Percentiles rank a stretch among this genome's conserved stretches.
These are phyloP conservation scores for Epichloe sp. DNA, from an alignment of 2,329 filamentous ascomycete species.

Conservation along the genomic window DNA sequence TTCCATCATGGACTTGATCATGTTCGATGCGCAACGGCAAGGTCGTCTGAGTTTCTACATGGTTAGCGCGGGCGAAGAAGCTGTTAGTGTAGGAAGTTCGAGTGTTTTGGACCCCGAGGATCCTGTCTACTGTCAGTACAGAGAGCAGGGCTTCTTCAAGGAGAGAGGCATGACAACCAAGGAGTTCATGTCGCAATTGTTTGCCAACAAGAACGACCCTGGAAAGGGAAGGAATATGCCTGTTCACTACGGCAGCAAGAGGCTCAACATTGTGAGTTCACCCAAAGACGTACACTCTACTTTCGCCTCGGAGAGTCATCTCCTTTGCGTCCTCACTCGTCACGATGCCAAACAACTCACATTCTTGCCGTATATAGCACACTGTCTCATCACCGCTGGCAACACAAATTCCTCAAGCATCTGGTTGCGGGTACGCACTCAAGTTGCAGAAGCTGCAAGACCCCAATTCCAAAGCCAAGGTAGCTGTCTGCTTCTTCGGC, in stretches of 20 bases:
- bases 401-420: slow-evolving; percentile 80
- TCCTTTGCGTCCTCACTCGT: not conserved
- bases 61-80: slow-evolving; percentile 90
- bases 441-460: slow-evolving; percentile 68
- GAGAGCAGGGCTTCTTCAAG: slow-evolving; percentile 82
- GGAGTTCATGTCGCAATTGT: slow-evolving; percentile 92
- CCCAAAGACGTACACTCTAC: not conserved
- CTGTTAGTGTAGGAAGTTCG: slow-evolving; percentile 78
- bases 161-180: slow-evolving; percentile 77
- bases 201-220: slow-evolving; percentile 69
- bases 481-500: slow-evolving; percentile 78
- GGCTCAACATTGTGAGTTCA: slow-evolving; percentile 63
- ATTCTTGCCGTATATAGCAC: slow-evolving; percentile 37
- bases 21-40: slow-evolving; percentile 96
- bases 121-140: slow-evolving; percentile 87
- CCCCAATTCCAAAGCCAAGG: slow-evolving; percentile 50
- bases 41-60: slow-evolving; percentile 95
- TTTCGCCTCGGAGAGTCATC: too few relatives aligned
- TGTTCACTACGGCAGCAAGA: slow-evolving; percentile 80
- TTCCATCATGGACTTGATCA: slow-evolving; percentile 88
- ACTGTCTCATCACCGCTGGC: slow-evolving; percentile 74
- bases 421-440: slow-evolving; percentile 75
- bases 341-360: not conserved
- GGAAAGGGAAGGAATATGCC: slow-evolving; percentile 91
- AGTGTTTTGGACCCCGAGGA: slow-evolving; percentile 74